phyloP scores from a whole-genome alignment of 1,284 basidiomycete species.

The Microbotryomycetes sp. region DNA sequence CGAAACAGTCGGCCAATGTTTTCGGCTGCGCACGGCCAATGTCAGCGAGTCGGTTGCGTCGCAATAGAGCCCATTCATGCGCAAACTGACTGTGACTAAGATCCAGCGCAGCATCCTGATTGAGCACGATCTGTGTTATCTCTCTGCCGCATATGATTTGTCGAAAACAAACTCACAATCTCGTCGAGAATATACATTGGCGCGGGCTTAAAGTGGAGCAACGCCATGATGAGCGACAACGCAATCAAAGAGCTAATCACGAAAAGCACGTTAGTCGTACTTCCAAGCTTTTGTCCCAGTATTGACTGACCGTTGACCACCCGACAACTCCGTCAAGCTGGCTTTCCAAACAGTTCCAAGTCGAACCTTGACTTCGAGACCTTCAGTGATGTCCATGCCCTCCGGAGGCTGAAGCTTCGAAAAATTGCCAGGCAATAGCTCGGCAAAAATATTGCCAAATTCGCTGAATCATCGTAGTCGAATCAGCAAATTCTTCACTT shows the following conservation, averaged over 20 bases:
- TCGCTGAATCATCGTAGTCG: constrained; percentile 54
- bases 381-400: constrained; percentile 84
- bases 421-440: constrained; percentile 92
- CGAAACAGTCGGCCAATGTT: constrained; percentile 95
- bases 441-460: constrained; percentile 94
- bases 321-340: constrained; percentile 90
- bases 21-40: constrained; percentile 41
- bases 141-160: too few species aligned
- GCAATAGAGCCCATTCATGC: background rate
- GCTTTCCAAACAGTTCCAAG: constrained; percentile 96
- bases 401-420: constrained; percentile 92
- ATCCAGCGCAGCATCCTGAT: constrained; percentile 67
- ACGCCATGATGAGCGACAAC: constrained; percentile 92
- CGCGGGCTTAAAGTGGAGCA: constrained; percentile 98
- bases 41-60: background rate
- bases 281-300: too few species aligned
- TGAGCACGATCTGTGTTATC: background rate
- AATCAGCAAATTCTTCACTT: background rate
- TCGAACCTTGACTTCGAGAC: constrained; percentile 93
- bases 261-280: constrained; percentile 37
- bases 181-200: constrained; percentile 99
- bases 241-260: constrained; percentile 79
- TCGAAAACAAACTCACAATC: constrained; percentile 48
- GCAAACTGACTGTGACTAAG: constrained; percentile 69
- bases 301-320: constrained; percentile 72